Base-by-base conservation (phyloP, 2,329 filamentous ascomycete species). In the Colletotrichum filicis region DNA sequence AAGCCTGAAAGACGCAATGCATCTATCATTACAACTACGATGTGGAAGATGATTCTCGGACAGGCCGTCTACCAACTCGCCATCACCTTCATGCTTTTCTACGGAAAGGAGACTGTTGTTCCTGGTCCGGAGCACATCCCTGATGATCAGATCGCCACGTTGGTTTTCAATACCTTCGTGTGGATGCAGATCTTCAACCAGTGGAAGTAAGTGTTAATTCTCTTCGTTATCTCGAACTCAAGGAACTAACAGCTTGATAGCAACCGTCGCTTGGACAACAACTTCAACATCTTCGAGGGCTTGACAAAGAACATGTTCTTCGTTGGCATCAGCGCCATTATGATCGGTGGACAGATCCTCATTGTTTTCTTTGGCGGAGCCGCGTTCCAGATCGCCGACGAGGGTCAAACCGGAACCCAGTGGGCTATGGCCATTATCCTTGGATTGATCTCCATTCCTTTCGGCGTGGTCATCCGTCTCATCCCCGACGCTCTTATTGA, bases 151-250 rank as follows among this genome's bases (percentile, higher is more conserved):
- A 87, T 97, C 73, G 87, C 91, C 68, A 97, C 95, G 3, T 88
- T 98, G 60, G 94, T 98, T 8, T 98, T 98, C 89, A 98, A 98
- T 86, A 97, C 95, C 0, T 98, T 98, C 80, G 96, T 98, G 66
- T 98, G 96, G 96, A 98, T 98, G 95, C 96, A 98, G 79, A 97
- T 98, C 78, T 98, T 98, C 87, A 98, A 98, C 83, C 93, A 97
- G 80, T 94, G 97, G 89, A 98, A 98, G 90, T 92, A 87, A 89
- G 90, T 91, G 75, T 2, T 57, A 26, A 42, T 19, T 19, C 12
- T 26, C 30, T 22, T 7, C 16, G 22, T 68, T 58, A 77, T 62
- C 74, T 63, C 8, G 42, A 49, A 19, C 46, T 35, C 37, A 57
- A 68, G 3, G 75, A 76, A 75, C 80, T 80, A 68, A 73, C 49